These are phyloP conservation scores for Aspergillus ostianus DNA, from an alignment of 495 filamentous ascomycete genomes.

Conservation along the genomic window DNA sequence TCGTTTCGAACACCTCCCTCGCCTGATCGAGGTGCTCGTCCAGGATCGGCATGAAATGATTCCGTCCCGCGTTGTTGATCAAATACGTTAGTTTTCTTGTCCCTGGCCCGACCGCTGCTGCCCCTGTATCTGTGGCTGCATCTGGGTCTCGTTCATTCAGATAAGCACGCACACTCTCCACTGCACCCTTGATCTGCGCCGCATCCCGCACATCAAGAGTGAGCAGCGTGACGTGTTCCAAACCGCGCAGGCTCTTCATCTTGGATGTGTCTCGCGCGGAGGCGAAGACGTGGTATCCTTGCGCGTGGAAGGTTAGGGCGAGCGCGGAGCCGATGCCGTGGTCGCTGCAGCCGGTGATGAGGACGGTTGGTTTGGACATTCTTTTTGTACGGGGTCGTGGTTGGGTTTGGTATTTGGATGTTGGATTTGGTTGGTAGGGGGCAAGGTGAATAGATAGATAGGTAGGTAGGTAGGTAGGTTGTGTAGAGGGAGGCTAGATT, in stretches of 20 bases:
- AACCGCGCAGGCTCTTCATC: slow-evolving; percentile 21
- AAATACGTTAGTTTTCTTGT: slow-evolving; percentile 43
- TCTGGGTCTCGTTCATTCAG: too few relatives aligned
- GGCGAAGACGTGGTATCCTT: slow-evolving; percentile 55
- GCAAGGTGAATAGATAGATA: too few relatives aligned
- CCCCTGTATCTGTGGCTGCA: too few relatives aligned
- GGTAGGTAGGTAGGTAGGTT: too few relatives aligned
- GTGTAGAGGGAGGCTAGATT: too few relatives aligned
- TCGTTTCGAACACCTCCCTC: slow-evolving; percentile 49
- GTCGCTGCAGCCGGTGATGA: slow-evolving; percentile 49
- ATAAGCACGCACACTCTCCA: slow-evolving; percentile 19
- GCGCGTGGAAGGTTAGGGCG: slow-evolving; percentile 47
- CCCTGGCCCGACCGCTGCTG: too few relatives aligned
- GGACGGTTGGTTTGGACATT: slow-evolving; percentile 18
- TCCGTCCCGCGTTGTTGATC: slow-evolving; percentile 56
- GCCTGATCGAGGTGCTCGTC: slow-evolving; percentile 46
- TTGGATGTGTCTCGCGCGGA: slow-evolving; percentile 48
- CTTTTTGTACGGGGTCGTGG: background rate
- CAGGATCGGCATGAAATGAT: slow-evolving; percentile 40
- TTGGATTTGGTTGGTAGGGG: too few relatives aligned
- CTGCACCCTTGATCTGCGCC: slow-evolving; percentile 36
- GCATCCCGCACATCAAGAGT: slow-evolving; percentile 26
- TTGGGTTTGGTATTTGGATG: too few relatives aligned
- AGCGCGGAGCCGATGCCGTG: slow-evolving; percentile 57
- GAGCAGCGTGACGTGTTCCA: slow-evolving; percentile 15